Conservation (phyloP, 192 early-diverging fungal genomes). For the Podila horticola region DNA sequence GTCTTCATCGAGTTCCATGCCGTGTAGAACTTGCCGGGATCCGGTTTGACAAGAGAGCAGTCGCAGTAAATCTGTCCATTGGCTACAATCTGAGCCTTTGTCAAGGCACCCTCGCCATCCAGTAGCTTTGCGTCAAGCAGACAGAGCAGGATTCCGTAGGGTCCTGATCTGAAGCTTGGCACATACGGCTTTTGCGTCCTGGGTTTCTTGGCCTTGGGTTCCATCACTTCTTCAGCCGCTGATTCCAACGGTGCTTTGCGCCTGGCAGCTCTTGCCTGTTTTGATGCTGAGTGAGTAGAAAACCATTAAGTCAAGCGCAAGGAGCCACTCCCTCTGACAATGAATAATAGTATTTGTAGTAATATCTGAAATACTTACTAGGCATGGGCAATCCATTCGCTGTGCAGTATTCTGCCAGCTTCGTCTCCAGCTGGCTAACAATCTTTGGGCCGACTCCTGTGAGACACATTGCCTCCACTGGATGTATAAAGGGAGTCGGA, state of each 20-base stretch:
- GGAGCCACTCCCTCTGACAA: background rate
- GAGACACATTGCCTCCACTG: conserved; percentile 67
- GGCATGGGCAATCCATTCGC: conserved; percentile 62
- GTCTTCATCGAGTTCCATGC: conserved; percentile 85
- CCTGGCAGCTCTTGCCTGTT: background rate
- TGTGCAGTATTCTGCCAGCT: conserved; percentile 62
- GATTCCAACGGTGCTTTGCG: background rate
- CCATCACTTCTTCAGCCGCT: background rate
- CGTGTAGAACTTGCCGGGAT: conserved; percentile 64
- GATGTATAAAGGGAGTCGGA: conserved; percentile 66
- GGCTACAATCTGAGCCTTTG: conserved; percentile 77
- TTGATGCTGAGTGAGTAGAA: background rate
- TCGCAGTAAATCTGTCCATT: conserved; percentile 74
- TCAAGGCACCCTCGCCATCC: conserved; percentile 46
- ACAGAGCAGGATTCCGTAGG: conserved; percentile 83
- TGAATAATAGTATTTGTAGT: background rate
- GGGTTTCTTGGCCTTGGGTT: conserved; percentile 15
- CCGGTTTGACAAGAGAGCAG: conserved; percentile 68
- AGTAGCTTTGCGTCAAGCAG: conserved; percentile 54
- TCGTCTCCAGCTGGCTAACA: conserved; percentile 61
- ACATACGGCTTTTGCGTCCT: conserved; percentile 65
- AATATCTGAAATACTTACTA: background rate
- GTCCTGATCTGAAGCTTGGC: conserved; percentile 79
- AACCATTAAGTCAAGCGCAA: background rate
- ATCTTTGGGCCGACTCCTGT: conserved; percentile 72